Conservation (phyloP, 768 basidiomycete genomes). For the Kwoniella botswanensis region DNA sequence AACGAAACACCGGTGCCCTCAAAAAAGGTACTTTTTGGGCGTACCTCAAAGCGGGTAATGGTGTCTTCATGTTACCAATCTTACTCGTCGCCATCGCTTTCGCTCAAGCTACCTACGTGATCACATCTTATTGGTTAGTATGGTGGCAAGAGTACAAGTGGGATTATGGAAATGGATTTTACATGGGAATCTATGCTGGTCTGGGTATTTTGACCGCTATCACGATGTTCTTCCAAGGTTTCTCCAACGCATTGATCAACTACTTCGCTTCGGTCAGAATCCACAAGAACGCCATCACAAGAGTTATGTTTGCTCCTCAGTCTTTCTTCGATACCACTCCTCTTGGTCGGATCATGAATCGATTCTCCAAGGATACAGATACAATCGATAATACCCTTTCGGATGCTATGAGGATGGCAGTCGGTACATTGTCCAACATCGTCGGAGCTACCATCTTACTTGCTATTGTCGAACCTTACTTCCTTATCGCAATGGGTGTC, state of each 20-base stretch:
- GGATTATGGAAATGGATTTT: constrained; percentile 46
- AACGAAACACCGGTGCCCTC: constrained; percentile 78
- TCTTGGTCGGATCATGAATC: constrained; percentile 58
- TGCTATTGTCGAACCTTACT: constrained; percentile 73
- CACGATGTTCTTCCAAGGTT: constrained; percentile 71
- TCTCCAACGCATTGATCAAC: constrained; percentile 66
- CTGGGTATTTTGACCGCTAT: constrained; percentile 75
- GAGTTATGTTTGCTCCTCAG: constrained; percentile 77
- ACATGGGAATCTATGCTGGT: constrained; percentile 82
- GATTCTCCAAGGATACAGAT: constrained; percentile 58
- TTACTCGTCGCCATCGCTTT: constrained; percentile 68
- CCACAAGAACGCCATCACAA: constrained; percentile 60
- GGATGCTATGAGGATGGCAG: constrained; percentile 60
- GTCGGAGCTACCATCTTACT: constrained; percentile 79
- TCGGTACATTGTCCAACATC: constrained; percentile 68
- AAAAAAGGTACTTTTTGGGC: constrained; percentile 61
- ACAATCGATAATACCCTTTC: constrained; percentile 56
- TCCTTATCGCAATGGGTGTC: constrained; percentile 73
- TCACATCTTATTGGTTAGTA: constrained; percentile 71
- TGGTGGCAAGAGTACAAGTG: constrained; percentile 77
- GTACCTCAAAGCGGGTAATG: constrained; percentile 75
- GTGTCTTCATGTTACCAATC: constrained; percentile 68
- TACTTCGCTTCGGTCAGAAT: constrained; percentile 76
- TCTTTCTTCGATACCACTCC: constrained; percentile 66
- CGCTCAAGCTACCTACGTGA: constrained; percentile 71